Conservation (phyloP, 116 monocot genomes). For the Posidonia oceanica region DNA sequence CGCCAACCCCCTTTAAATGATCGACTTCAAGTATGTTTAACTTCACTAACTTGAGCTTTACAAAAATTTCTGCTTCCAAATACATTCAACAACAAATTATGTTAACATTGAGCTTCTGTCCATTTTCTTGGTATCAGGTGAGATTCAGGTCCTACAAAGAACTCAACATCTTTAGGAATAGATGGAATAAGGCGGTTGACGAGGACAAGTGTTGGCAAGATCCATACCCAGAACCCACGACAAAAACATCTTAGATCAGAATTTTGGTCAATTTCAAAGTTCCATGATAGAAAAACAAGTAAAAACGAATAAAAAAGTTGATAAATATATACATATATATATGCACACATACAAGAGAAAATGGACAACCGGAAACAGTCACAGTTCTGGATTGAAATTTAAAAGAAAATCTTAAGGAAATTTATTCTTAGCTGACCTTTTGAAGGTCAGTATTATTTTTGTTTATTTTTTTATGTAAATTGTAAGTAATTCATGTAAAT, state of each 20-base stretch:
- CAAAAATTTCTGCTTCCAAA: background rate
- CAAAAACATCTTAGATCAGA: background rate
- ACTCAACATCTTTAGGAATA: constrained; percentile 24
- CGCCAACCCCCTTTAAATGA: background rate
- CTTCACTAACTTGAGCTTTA: background rate
- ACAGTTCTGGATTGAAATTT: no score
- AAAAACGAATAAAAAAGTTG: background rate
- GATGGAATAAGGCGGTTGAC: constrained; percentile 31
- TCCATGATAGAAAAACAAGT: no score
- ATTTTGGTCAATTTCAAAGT: no score
- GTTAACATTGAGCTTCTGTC: background rate
- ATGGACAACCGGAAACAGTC: no score
- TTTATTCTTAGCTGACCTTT: no score
- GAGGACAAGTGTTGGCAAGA: constrained; percentile 35
- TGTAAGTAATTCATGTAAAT: no score
- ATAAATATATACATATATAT: no score
- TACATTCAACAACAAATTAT: background rate
- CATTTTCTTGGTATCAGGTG: constrained; percentile 17
- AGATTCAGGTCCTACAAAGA: constrained; percentile 26
- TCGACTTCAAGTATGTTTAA: background rate
- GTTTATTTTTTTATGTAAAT: no score
- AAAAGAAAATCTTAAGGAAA: no score
- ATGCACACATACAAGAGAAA: no score
- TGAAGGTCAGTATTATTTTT: no score
- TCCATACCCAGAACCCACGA: constrained; percentile 11